These are phyloP conservation scores for Moniliophthora roreri DNA, from an alignment of 1,284 basidiomycete species.

Conservation along the genomic window DNA sequence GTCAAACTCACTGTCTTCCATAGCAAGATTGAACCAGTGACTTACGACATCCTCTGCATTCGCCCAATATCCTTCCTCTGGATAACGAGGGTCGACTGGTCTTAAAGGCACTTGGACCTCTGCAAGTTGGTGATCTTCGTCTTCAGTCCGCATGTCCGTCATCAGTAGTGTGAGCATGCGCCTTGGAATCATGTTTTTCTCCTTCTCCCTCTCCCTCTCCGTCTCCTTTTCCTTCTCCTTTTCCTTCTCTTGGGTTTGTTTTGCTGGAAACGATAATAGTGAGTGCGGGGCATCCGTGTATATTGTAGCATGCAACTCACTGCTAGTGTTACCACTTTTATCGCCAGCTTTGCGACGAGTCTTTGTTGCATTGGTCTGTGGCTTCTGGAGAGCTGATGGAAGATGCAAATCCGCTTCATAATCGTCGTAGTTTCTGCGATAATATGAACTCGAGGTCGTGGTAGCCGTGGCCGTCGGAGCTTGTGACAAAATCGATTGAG, in stretches of 20 bases:
- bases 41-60: conserved; percentile 61
- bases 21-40: conserved; percentile 3
- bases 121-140: conserved; percentile 55
- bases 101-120: conserved; percentile 62
- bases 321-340: background rate
- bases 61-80: conserved; percentile 63
- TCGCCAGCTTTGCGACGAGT: background rate
- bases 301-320: no score
- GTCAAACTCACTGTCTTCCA: background rate
- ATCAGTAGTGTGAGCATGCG: conserved; percentile 66
- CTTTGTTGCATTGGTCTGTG: background rate
- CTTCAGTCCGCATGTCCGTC: conserved; percentile 53
- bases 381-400: background rate
- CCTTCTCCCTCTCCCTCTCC: background rate
- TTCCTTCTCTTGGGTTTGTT: no score
- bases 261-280: background rate
- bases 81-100: conserved; percentile 40
- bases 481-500: background rate
- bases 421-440: conserved; percentile 35
- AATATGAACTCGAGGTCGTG: conserved; percentile 21
- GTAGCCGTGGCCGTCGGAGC: conserved; percentile 4
- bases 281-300: background rate
- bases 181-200: conserved; percentile 14
- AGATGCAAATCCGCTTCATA: conserved; percentile 6
- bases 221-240: no score